Evolutionary conservation across 306 rosid genomes (phyloP).

Genomic region (Ormosia emarginata): DNA sequence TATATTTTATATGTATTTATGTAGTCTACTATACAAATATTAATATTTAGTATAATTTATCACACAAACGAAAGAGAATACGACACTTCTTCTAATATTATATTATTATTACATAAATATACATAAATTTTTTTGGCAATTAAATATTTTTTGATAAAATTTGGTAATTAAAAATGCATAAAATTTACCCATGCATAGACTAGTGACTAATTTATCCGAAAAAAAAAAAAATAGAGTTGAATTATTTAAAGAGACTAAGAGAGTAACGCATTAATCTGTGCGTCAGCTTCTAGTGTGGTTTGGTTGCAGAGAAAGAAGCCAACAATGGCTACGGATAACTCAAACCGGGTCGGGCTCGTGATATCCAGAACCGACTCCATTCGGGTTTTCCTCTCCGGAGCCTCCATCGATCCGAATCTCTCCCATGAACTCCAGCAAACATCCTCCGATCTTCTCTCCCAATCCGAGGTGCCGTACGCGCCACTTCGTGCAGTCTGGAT

Average conservation of each 20-base stretch:
- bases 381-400: constrained; percentile 45
- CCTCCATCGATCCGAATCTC: constrained; percentile 47
- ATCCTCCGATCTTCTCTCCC: constrained; percentile 48
- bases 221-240: no score
- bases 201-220: no score
- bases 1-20: no score
- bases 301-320: neutral
- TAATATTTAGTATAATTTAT: no score
- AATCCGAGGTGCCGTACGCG: constrained; percentile 47
- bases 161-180: no score
- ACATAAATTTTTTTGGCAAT: no score
- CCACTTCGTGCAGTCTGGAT: constrained; percentile 60
- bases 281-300: neutral
- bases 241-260: neutral
- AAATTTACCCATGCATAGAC: no score
- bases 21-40: no score
- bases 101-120: no score
- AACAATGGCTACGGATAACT: constrained; percentile 3
- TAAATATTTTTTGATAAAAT: no score
- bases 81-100: no score
- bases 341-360: constrained; percentile 49
- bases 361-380: constrained; percentile 46
- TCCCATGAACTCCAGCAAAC: constrained; percentile 53
- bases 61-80: no score
- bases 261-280: neutral